phyloP scores from a whole-genome alignment of 805 yeast species.

The Saccharomyces mikatae region DNA sequence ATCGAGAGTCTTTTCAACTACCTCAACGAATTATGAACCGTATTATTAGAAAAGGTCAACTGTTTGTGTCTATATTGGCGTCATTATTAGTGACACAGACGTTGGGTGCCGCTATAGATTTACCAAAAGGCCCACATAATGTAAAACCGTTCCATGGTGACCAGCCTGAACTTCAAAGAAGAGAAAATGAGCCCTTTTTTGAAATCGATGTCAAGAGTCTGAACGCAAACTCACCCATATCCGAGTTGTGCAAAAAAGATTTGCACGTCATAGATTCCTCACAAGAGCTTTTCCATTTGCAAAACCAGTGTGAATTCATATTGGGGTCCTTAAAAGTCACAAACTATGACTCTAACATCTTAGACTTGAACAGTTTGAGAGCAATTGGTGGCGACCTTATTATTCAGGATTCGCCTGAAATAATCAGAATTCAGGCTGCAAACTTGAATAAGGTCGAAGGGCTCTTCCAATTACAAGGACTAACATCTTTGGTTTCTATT shows the following conservation, averaged over 20 bases:
- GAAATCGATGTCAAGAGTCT: constrained; percentile 12
- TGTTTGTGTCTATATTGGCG: background rate
- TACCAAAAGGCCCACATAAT: background rate
- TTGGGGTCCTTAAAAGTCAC: constrained; percentile 45
- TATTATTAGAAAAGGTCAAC: background rate
- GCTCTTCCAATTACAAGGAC: constrained; percentile 42
- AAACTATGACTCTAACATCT: constrained; percentile 39
- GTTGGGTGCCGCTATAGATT: background rate
- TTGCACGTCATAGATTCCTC: constrained; percentile 28
- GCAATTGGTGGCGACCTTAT: constrained; percentile 50
- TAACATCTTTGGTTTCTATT: constrained; percentile 58
- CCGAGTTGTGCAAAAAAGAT: constrained; percentile 29
- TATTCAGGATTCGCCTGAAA: constrained; percentile 43
- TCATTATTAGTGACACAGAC: background rate
- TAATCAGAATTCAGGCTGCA: constrained; percentile 52
- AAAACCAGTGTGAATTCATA: constrained; percentile 43
- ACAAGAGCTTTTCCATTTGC: constrained; percentile 35
- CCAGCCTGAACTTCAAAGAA: background rate
- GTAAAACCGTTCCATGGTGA: background rate
- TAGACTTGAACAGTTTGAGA: constrained; percentile 44
- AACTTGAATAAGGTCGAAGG: constrained; percentile 42
- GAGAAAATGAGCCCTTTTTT: constrained; percentile 16
- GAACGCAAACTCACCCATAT: constrained; percentile 12
- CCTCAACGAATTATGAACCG: background rate
- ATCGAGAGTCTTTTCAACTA: background rate